Conservation (phyloP, 805 yeast genomes). For the Ogataea saltuana region DNA sequence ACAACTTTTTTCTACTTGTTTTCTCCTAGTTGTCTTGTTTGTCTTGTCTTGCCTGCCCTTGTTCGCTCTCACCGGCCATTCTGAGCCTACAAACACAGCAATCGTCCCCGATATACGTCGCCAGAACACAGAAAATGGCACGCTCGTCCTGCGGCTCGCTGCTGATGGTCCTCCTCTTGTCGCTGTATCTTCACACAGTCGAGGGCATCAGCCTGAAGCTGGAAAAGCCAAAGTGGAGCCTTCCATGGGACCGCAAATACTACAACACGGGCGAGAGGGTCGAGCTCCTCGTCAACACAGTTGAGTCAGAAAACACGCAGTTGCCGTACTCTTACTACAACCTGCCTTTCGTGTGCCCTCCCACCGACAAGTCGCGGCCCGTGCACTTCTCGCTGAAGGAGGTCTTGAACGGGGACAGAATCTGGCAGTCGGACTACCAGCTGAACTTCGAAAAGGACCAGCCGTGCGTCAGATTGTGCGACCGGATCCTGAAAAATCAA, state of each 20-base stretch:
- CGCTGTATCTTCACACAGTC: not conserved
- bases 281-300: conserved; percentile 71
- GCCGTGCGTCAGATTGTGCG: conserved; percentile 69
- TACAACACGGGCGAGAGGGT: conserved; percentile 58
- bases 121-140: too few relatives aligned
- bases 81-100: too few relatives aligned
- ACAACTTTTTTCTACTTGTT: too few relatives aligned
- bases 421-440: conserved; percentile 73
- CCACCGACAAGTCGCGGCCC: conserved; percentile 53
- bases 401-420: conserved; percentile 76
- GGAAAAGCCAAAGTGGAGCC: conserved; percentile 10
- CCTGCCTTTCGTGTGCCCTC: conserved; percentile 79
- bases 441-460: conserved; percentile 63
- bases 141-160: too few relatives aligned
- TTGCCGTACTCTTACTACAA: conserved; percentile 77
- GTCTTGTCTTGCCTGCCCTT: too few relatives aligned
- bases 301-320: conserved; percentile 75
- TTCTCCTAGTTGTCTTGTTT: too few relatives aligned
- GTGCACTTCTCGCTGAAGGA: conserved; percentile 72
- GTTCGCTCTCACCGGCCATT: too few relatives aligned
- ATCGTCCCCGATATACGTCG: too few relatives aligned
- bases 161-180: not conserved
- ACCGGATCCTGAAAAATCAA: conserved; percentile 52
- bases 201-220: conserved; percentile 14
- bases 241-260: conserved; percentile 40